Percentiles rank a stretch among this genome's conserved stretches.
phyloP scores from a whole-genome alignment of 257 asterid species.

The Nicotiana undulata region DNA sequence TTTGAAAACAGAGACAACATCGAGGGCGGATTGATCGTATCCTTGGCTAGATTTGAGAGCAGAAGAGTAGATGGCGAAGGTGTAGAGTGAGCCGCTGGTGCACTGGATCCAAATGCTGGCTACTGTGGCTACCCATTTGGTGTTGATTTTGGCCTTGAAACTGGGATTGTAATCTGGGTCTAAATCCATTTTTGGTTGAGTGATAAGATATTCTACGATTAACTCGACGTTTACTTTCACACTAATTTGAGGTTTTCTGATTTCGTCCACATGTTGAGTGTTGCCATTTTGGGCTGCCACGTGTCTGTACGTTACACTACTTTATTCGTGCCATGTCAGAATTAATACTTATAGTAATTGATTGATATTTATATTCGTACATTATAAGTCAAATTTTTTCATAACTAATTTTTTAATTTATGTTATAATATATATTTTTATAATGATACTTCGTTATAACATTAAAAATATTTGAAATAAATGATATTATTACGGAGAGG shows the following conservation, averaged over 20 bases:
- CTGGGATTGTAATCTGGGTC: constrained; percentile 34
- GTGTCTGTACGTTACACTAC: background rate
- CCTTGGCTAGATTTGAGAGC: constrained; percentile 38
- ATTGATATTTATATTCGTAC: too few relatives aligned
- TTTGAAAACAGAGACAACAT: constrained; percentile 68
- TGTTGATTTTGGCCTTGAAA: constrained; percentile 16
- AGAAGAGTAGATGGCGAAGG: constrained; percentile 28
- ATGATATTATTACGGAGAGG: too few relatives aligned
- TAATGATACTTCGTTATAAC: too few relatives aligned
- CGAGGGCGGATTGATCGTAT: constrained; percentile 71
- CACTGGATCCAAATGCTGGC: constrained; percentile 35
- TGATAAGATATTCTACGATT: background rate
- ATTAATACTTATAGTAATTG: background rate
- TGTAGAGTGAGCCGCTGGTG: constrained; percentile 34
- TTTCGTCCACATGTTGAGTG: background rate
- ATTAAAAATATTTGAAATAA: too few relatives aligned
- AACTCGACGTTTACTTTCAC: background rate
- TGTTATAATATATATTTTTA: too few relatives aligned
- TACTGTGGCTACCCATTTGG: constrained; percentile 33
- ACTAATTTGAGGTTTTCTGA: background rate
- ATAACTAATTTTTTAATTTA: too few relatives aligned
- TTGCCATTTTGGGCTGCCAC: background rate
- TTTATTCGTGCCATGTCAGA: background rate
- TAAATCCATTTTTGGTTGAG: constrained; percentile 15
- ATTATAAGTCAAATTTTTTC: too few relatives aligned